Evolutionary conservation across 345 rosid genomes (phyloP), one percentile per base, ranked within the genome.

Genomic region (Linum lewisii): DNA sequence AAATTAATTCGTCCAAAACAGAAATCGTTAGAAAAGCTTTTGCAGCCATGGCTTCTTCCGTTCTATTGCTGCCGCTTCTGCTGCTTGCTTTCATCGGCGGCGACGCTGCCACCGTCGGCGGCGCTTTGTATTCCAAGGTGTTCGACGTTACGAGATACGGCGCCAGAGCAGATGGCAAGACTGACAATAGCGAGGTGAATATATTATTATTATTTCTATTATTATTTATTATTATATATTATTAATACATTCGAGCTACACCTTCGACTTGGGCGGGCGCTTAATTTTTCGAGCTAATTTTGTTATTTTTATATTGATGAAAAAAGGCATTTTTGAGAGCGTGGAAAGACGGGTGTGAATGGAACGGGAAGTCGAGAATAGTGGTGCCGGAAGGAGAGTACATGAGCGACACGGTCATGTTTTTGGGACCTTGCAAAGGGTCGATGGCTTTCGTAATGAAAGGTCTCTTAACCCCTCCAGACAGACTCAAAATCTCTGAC

Each of bases 341-440:
- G n/a, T 76, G 76, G 71, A 37, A 2, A 1, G 51, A 59, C n/a
- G 67, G 71, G 19, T 76, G 69, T 52, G 13, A 25, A 16, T 59
- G 51, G 55, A 14, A 34, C 1, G 66, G 66, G 19, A n/a, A 16
- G 21, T 36, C 61, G 13, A 38, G 20, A n/a, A 29, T 78, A 24
- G 13, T 52, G 10, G 51, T 78, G 2, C 82, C 79, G 5, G 18
- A 5, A 1, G 82, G 80, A 7, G 22, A 44, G 29, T 75, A 53
- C 63, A 14, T 61, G 22, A 9, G 67, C 4, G 61, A 58, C n/a
- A 16, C 62, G 0, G 34, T 60, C 14, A 19, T 16, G 6, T 58
- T 75, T 26, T 0, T 6, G 0, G 83, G 83, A 6, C 80, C 80
- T 1, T 79, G 83, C 61, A 63, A 73, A n/a, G 70, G 69, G 3